A percentile compares a stretch with the other conserved stretches of the same genome.
phyloP scores from a whole-genome alignment of 176 grass and related monocot genomes.

The Ensete ventricosum region DNA sequence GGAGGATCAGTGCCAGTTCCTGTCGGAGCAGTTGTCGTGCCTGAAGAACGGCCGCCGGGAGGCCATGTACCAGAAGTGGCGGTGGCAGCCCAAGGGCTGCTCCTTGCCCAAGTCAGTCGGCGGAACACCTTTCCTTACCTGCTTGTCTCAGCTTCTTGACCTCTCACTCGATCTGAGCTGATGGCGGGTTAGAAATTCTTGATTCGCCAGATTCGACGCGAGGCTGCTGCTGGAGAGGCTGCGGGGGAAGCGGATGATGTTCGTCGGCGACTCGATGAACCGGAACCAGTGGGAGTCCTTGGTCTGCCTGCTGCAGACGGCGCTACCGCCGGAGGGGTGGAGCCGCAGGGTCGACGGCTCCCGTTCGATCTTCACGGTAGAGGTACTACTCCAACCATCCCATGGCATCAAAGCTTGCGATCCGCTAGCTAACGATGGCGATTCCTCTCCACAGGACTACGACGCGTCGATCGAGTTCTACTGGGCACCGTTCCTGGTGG shows the following conservation, averaged over 20 bases:
- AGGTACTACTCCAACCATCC: background rate
- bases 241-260: conserved; percentile 10
- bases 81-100: conserved; percentile 56
- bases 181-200: too few relatives aligned
- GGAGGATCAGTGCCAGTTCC: conserved; percentile 50
- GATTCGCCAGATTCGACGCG: conserved; percentile 1
- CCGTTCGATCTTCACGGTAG: background rate
- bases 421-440: background rate
- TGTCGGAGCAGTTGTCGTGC: conserved; percentile 68
- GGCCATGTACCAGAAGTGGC: conserved; percentile 77
- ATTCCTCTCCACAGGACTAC: conserved; percentile 27
- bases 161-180: background rate
- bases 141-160: background rate
- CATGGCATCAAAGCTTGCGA: background rate
- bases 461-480: conserved; percentile 80
- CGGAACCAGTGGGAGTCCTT: conserved; percentile 16
- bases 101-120: background rate
- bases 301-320: conserved; percentile 14
- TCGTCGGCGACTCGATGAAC: conserved; percentile 7
- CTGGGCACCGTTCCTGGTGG: conserved; percentile 85
- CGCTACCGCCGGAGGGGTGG: background rate
- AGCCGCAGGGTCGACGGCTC: background rate
- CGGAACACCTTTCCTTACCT: background rate
- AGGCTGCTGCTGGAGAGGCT: conserved; percentile 8
- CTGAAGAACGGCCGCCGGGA: conserved; percentile 79